Percentiles rank a stretch among this genome's conserved stretches.
These are phyloP conservation scores for Colletotrichum plurivorum DNA, from an alignment of 2,329 filamentous ascomycete species.

Conservation along the genomic window DNA sequence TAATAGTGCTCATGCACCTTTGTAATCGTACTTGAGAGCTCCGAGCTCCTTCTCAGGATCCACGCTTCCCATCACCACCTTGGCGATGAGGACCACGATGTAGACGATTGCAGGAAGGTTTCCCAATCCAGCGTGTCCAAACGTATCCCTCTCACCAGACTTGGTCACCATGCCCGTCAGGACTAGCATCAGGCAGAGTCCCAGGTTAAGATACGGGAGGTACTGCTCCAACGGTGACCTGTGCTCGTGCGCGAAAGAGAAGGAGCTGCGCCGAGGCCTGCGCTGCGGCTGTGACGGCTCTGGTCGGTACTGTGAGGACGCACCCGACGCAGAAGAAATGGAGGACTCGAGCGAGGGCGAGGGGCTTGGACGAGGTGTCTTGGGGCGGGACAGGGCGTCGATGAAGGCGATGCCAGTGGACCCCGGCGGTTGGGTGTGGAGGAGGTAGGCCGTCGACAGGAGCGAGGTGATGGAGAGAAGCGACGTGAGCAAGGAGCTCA, in stretches of 20 bases:
- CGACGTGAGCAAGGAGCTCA: conserved; percentile 31
- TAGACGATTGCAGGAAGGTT: conserved; percentile 72
- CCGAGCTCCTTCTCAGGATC: conserved; percentile 77
- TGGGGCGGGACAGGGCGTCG: conserved; percentile 57
- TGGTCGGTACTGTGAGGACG: conserved; percentile 15
- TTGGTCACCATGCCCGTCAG: conserved; percentile 58
- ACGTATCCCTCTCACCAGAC: conserved; percentile 46
- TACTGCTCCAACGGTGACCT: conserved; percentile 67
- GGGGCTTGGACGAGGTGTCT: conserved; percentile 41
- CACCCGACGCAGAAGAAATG: conserved; percentile 30
- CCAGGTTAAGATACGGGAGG: conserved; percentile 73
- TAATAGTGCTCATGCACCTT: conserved; percentile 69
- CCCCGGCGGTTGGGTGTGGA: conserved; percentile 69
- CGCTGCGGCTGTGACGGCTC: conserved; percentile 21
- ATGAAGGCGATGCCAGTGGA: conserved; percentile 66
- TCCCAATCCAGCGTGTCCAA: conserved; percentile 60
- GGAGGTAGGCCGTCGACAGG: conserved; percentile 72
- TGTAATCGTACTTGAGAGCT: conserved; percentile 75
- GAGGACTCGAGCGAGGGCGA: conserved; percentile 27
- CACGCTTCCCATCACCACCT: conserved; percentile 76
- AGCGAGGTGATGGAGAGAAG: conserved; percentile 66
- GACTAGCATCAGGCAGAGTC: conserved; percentile 66
- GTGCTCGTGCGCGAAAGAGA: conserved; percentile 39
- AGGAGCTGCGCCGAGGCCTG: conserved; percentile 41
- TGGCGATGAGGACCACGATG: conserved; percentile 70